A percentile compares a stretch with the other conserved stretches of the same genome.
These are phyloP conservation scores for Aphanomyces cochlioides DNA, from an alignment of 352 stramenopile genomes.

Conservation along the genomic window DNA sequence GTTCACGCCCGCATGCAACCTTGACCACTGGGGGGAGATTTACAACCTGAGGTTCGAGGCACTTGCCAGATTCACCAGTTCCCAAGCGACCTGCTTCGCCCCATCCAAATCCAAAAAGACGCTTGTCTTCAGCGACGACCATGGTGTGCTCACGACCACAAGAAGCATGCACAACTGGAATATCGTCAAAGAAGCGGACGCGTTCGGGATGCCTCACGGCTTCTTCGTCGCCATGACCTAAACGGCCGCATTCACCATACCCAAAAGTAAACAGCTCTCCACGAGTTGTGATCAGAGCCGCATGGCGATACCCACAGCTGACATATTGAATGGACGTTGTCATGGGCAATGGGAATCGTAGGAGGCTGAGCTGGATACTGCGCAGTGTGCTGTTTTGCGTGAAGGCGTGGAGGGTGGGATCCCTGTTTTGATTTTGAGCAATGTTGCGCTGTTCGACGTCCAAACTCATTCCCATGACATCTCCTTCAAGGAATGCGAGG, in stretches of 20 bases:
- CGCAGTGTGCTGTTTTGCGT: neutral
- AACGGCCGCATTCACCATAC: slow-evolving; percentile 70
- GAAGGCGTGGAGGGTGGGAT: slow-evolving; percentile 13
- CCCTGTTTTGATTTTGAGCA: slow-evolving; percentile 9
- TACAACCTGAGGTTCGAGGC: slow-evolving; percentile 56
- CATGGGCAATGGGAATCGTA: slow-evolving; percentile 48
- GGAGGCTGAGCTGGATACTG: slow-evolving; percentile 37
- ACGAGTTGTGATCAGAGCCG: slow-evolving; percentile 55
- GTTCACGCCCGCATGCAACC: slow-evolving; percentile 77
- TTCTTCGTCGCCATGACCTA: slow-evolving; percentile 68
- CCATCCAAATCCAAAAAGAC: slow-evolving; percentile 82
- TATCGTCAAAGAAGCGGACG: slow-evolving; percentile 56
- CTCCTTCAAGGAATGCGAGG: slow-evolving; percentile 23
- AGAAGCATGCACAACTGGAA: slow-evolving; percentile 39
- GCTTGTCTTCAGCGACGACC: slow-evolving; percentile 55
- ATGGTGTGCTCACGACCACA: slow-evolving; percentile 87
- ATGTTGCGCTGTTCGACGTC: slow-evolving; percentile 28
- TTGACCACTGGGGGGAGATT: slow-evolving; percentile 42
- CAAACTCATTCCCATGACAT: slow-evolving; percentile 29
- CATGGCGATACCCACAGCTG: slow-evolving; percentile 73
- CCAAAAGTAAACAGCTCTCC: slow-evolving; percentile 78
- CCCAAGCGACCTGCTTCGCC: slow-evolving; percentile 77
- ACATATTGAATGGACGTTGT: slow-evolving; percentile 57
- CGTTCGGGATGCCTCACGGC: slow-evolving; percentile 40
- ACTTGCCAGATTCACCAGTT: slow-evolving; percentile 68